Evolutionary conservation across 148 eudicot genomes (phyloP).

Genomic region (Camellia lanceoleosa): DNA sequence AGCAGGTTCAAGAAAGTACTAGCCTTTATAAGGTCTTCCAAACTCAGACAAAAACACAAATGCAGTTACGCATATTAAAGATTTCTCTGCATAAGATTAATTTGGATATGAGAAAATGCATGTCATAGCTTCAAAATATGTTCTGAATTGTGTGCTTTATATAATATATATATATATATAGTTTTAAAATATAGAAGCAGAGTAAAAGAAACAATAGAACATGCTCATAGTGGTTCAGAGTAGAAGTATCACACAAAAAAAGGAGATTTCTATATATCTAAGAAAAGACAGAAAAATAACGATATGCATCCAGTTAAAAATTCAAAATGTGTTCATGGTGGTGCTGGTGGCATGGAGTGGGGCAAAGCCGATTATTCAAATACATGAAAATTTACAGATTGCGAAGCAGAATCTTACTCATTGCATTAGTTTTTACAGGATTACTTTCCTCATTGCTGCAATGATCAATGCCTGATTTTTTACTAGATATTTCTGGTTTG

Average conservation of each 20-base stretch:
- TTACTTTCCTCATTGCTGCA: constrained; percentile 64
- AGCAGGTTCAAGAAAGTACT: background rate
- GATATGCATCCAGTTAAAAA: background rate
- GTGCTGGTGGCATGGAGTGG: background rate
- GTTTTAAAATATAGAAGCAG: too few species aligned
- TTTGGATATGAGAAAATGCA: too few species aligned
- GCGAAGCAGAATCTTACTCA: constrained; percentile 52
- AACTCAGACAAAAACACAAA: constrained; percentile 8
- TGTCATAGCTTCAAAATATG: background rate
- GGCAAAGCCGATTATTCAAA: background rate
- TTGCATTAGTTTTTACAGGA: constrained; percentile 63
- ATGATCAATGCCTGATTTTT: constrained; percentile 64
- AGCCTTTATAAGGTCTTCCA: background rate
- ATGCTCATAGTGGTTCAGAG: background rate
- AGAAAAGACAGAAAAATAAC: background rate
- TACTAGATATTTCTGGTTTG: constrained; percentile 17
- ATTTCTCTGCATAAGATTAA: background rate
- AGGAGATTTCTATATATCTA: background rate
- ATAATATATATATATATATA: too few species aligned
- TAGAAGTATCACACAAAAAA: background rate
- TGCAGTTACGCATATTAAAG: background rate
- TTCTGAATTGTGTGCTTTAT: too few species aligned
- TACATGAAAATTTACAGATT: background rate
- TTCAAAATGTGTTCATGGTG: constrained; percentile 3
- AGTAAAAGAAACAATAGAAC: background rate